These are phyloP conservation scores for Penicillium samsonianum DNA, from an alignment of 495 filamentous ascomycete species.

Conservation along the genomic window DNA sequence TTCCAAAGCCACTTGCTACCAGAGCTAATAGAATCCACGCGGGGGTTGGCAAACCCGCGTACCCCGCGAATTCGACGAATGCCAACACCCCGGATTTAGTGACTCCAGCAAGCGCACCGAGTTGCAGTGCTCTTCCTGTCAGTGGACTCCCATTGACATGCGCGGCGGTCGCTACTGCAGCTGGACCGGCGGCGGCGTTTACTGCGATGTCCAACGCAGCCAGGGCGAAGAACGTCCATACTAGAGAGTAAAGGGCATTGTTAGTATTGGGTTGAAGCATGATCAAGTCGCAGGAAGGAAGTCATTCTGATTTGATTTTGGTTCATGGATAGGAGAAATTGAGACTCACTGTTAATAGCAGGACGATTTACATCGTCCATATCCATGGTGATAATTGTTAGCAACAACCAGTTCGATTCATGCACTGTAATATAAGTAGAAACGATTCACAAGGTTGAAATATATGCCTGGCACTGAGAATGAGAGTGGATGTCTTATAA, in stretches of 20 bases:
- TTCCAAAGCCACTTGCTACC: conserved; percentile 21
- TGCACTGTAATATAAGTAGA: not conserved
- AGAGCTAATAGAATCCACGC: conserved; percentile 20
- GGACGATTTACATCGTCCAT: not conserved
- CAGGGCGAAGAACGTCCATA: conserved; percentile 21
- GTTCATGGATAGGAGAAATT: not conserved
- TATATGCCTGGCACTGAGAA: not conserved
- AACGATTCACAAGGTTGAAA: not conserved
- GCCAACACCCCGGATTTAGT: conserved; percentile 19
- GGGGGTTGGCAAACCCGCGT: conserved; percentile 16
- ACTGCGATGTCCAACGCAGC: conserved; percentile 21
- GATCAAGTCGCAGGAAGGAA: not conserved
- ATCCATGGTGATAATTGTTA: conserved; percentile 7
- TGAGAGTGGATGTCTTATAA: not conserved
- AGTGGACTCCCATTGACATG: conserved; percentile 20
- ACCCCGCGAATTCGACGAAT: conserved; percentile 18
- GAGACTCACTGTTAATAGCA: conserved; percentile 16
- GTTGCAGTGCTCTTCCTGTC: conserved; percentile 16
- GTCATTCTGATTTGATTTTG: not conserved
- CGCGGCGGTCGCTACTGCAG: conserved; percentile 20
- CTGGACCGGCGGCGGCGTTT: conserved; percentile 22
- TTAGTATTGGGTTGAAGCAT: not conserved
- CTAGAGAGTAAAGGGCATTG: not conserved
- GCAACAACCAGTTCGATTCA: not conserved
- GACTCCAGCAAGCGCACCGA: conserved; percentile 19